A percentile compares a stretch with the other conserved stretches of the same genome.
These are phyloP conservation scores for Daldinia sp. DNA, from an alignment of 2,329 filamentous ascomycete genomes.

Conservation along the genomic window DNA sequence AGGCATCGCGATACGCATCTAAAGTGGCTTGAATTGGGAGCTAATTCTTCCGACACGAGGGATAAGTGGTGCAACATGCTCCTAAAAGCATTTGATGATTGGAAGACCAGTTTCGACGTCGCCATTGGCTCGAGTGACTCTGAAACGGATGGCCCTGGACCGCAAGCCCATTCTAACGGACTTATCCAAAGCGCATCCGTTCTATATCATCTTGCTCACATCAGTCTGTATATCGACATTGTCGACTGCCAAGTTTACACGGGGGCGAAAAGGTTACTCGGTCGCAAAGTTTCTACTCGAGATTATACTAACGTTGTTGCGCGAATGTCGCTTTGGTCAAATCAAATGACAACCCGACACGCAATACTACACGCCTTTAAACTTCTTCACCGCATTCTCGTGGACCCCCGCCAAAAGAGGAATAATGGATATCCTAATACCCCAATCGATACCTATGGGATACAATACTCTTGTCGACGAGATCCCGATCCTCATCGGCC, in stretches of 20 bases:
- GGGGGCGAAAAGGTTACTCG: slow-evolving; percentile 80
- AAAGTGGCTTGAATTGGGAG: slow-evolving; percentile 78
- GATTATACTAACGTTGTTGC: slow-evolving; percentile 80
- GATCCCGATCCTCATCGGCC: slow-evolving; percentile 87
- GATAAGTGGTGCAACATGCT: slow-evolving; percentile 84
- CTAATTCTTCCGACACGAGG: slow-evolving; percentile 68
- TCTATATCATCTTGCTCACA: slow-evolving; percentile 87
- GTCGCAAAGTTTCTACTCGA: slow-evolving; percentile 79
- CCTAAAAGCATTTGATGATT: slow-evolving; percentile 84
- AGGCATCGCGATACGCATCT: slow-evolving; percentile 88
- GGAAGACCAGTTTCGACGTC: slow-evolving; percentile 86
- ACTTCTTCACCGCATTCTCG: slow-evolving; percentile 81
- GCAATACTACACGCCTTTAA: slow-evolving; percentile 87
- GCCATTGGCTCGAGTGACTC: slow-evolving; percentile 63
- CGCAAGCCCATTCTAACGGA: slow-evolving; percentile 68
- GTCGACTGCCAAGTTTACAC: slow-evolving; percentile 92
- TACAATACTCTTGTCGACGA: slow-evolving; percentile 77
- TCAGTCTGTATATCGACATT: slow-evolving; percentile 89
- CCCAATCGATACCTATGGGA: slow-evolving; percentile 52
- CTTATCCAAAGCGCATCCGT: slow-evolving; percentile 84
- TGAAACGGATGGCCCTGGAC: slow-evolving; percentile 52
- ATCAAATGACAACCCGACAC: slow-evolving; percentile 78
- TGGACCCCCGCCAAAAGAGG: slow-evolving; percentile 61
- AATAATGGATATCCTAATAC: slow-evolving; percentile 45
- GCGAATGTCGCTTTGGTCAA: slow-evolving; percentile 85